Conservation (phyloP, 2,329 filamentous ascomycete species). For the Trichoderma oligosporum region DNA sequence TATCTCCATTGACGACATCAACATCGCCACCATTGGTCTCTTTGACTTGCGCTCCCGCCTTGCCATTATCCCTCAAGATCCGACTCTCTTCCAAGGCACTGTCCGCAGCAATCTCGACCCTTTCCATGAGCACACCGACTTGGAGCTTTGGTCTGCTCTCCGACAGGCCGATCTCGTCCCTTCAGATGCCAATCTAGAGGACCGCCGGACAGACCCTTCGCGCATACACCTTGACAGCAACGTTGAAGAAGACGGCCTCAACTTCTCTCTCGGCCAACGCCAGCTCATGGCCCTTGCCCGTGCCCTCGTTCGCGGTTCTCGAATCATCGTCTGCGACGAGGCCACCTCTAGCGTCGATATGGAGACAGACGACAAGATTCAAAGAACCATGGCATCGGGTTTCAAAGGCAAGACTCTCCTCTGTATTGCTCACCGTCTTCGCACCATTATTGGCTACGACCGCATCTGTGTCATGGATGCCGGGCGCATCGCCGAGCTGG, state of each 20-base stretch:
- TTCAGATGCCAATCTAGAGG: slow-evolving; percentile 60
- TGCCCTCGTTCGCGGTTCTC: slow-evolving; percentile 79
- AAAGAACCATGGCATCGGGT: slow-evolving; percentile 76
- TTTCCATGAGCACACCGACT: slow-evolving; percentile 72
- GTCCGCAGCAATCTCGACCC: slow-evolving; percentile 77
- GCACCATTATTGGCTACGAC: slow-evolving; percentile 92
- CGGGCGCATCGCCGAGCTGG: slow-evolving; percentile 82
- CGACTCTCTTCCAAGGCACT: slow-evolving; percentile 77
- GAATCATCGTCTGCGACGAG: slow-evolving; percentile 96
- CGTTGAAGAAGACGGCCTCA: slow-evolving; percentile 92
- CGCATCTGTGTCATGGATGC: slow-evolving; percentile 95
- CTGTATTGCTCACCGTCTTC: slow-evolving; percentile 87
- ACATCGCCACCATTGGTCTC: slow-evolving; percentile 70
- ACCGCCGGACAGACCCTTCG: slow-evolving; percentile 66
- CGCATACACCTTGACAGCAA: slow-evolving; percentile 77
- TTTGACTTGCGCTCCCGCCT: slow-evolving; percentile 72
- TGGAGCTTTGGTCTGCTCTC: slow-evolving; percentile 73
- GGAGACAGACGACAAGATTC: slow-evolving; percentile 95
- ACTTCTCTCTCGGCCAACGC: slow-evolving; percentile 91
- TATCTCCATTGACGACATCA: slow-evolving; percentile 62
- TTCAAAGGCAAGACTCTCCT: slow-evolving; percentile 85
- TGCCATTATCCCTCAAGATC: slow-evolving; percentile 81
- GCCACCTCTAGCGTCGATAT: slow-evolving; percentile 91
- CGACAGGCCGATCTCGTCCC: slow-evolving; percentile 71
- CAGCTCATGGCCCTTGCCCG: slow-evolving; percentile 93